phyloP scores from a whole-genome alignment of 371 early-diverging fungal genomes.

The Mucor plumbeus region DNA sequence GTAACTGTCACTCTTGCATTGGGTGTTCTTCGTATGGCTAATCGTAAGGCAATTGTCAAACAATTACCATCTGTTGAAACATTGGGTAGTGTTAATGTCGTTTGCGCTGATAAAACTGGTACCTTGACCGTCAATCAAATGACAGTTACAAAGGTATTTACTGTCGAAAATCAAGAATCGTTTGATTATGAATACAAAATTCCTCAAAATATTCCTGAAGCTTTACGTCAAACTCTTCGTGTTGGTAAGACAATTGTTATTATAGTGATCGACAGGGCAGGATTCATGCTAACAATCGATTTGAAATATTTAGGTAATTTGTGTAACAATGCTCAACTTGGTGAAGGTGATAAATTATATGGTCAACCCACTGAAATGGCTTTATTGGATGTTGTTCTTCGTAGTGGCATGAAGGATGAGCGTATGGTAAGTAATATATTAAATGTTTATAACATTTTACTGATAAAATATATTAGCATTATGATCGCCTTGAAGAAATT shows the following conservation, averaged over 20 bases:
- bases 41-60: slow-evolving; percentile 86
- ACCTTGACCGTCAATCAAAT: slow-evolving; percentile 88
- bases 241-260: slow-evolving; percentile 51
- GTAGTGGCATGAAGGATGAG: slow-evolving; percentile 61
- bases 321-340: slow-evolving; percentile 81
- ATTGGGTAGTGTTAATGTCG: slow-evolving; percentile 84
- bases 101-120: slow-evolving; percentile 96
- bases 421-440: slow-evolving; percentile 55
- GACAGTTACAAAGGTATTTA: slow-evolving; percentile 79
- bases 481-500: slow-evolving; percentile 72
- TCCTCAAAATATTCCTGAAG: slow-evolving; percentile 41
- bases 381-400: slow-evolving; percentile 67
- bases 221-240: slow-evolving; percentile 58
- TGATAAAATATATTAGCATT: slow-evolving; percentile 35
- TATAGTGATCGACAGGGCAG: neutral
- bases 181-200: slow-evolving; percentile 67
- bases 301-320: slow-evolving; percentile 44
- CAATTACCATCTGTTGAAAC: slow-evolving; percentile 92
- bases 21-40: slow-evolving; percentile 91
- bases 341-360: slow-evolving; percentile 67
- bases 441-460: neutral
- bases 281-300: neutral
- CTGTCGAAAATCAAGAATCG: slow-evolving; percentile 63
- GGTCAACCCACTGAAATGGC: slow-evolving; percentile 92
- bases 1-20: slow-evolving; percentile 91